Evolutionary conservation across 2,329 filamentous ascomycete species (phyloP).

Genomic region (Cryphonectria nitschkei): DNA sequence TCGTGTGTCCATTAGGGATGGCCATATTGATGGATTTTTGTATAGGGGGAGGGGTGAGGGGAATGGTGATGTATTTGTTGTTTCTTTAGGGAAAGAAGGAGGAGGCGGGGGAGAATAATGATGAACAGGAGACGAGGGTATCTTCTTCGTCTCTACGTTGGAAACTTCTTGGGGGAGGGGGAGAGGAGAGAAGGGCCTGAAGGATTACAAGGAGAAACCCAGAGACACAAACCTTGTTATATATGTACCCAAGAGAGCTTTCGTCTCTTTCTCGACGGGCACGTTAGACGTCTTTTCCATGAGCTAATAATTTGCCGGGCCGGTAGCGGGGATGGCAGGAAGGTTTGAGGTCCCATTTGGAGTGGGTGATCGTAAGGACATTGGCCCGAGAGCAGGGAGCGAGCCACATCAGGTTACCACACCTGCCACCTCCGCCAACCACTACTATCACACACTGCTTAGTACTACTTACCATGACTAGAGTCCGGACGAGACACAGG

Average conservation of each 20-base stretch:
- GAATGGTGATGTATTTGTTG: neutral
- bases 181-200: neutral
- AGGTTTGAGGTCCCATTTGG: slow-evolving; percentile 25
- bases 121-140: neutral
- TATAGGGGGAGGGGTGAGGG: neutral
- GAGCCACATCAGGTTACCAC: slow-evolving; percentile 31
- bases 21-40: slow-evolving; percentile 37
- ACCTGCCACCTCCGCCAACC: neutral
- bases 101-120: neutral
- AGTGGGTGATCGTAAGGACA: slow-evolving; percentile 40
- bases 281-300: slow-evolving; percentile 35
- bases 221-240: slow-evolving; percentile 23
- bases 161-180: neutral
- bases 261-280: slow-evolving; percentile 8
- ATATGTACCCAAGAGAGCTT: neutral
- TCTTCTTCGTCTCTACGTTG: neutral
- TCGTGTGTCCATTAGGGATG: slow-evolving; percentile 40
- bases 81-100: neutral
- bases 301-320: slow-evolving; percentile 40
- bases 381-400: slow-evolving; percentile 41
- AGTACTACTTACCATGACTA: too few relatives aligned
- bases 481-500: too few relatives aligned
- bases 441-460: neutral
- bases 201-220: slow-evolving; percentile 11
- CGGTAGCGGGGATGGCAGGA: slow-evolving; percentile 38